Conservation (phyloP, 2,329 filamentous ascomycete genomes). For the Mycosphaerelloides madeirae region DNA sequence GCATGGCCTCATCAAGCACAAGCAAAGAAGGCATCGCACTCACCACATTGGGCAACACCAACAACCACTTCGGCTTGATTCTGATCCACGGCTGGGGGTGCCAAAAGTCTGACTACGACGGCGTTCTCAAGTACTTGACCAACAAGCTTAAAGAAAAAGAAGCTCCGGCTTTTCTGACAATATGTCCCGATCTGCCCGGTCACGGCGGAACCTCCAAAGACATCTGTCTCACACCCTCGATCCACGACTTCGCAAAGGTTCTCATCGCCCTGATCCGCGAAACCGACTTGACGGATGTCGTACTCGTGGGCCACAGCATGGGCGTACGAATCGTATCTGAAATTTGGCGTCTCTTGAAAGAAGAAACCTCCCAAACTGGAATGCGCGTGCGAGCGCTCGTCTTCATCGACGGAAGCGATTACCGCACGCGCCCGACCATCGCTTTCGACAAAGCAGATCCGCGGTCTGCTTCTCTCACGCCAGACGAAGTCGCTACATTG, state of each 20-base stretch:
- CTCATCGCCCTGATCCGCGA: constrained; percentile 2
- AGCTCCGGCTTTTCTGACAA: constrained; percentile 2
- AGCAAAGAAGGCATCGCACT: too few relatives aligned
- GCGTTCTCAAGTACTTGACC: constrained; percentile 1
- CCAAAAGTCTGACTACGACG: constrained; percentile 5
- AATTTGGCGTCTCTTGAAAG: constrained; percentile 1
- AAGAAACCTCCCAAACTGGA: not conserved
- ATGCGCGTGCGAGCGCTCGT: constrained; percentile 3
- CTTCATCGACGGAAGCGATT: constrained; percentile 14
- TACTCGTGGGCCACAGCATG: constrained; percentile 14
- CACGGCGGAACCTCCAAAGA: constrained; percentile 7
- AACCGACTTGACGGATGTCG: constrained; percentile 2
- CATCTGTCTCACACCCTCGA: not conserved
- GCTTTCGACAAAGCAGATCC: constrained; percentile 10
- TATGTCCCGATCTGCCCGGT: constrained; percentile 8
- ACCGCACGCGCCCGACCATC: constrained; percentile 5
- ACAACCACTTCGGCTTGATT: constrained; percentile 2
- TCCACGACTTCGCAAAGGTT: constrained; percentile 5
- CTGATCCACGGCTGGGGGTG: constrained; percentile 15
- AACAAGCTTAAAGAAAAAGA: not conserved
- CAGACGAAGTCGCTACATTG: not conserved
- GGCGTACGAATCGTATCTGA: constrained; percentile 7
- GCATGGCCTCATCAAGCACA: too few relatives aligned
- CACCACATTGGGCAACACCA: not conserved
- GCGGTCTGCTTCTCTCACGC: constrained; percentile 1